These are phyloP conservation scores for Codiaeum variegatum DNA, from an alignment of 441 rosid genomes.

Conservation along the genomic window DNA sequence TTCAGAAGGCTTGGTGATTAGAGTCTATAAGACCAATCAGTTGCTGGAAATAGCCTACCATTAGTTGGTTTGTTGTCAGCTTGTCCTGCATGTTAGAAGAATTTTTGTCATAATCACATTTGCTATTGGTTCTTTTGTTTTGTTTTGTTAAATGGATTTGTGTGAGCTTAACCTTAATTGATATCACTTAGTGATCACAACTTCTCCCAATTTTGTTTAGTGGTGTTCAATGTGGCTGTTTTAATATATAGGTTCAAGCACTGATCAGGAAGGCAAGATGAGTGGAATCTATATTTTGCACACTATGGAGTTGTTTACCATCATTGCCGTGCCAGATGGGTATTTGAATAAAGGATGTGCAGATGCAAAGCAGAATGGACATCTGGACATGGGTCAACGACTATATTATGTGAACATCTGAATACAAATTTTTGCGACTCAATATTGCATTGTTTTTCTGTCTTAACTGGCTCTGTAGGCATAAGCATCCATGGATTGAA, in stretches of 20 bases:
- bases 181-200: not conserved
- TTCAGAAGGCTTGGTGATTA: no score
- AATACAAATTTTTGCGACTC: not conserved
- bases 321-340: not conserved
- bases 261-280: not conserved
- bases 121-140: not conserved
- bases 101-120: not conserved
- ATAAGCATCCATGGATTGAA: not conserved
- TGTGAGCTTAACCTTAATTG: not conserved
- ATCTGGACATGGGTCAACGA: not conserved
- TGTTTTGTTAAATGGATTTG: not conserved
- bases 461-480: not conserved
- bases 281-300: not conserved
- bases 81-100: no score
- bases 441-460: not conserved
- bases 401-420: not conserved
- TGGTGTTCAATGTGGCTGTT: no score
- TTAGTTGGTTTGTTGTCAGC: no score
- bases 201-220: no score
- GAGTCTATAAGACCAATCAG: no score
- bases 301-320: not conserved
- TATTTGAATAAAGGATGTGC: not conserved
- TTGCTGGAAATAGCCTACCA: no score
- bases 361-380: not conserved
- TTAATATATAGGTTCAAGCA: no score